Conservation (phyloP, 208 protist genomes). For the Balamuthia mandrillaris region DNA sequence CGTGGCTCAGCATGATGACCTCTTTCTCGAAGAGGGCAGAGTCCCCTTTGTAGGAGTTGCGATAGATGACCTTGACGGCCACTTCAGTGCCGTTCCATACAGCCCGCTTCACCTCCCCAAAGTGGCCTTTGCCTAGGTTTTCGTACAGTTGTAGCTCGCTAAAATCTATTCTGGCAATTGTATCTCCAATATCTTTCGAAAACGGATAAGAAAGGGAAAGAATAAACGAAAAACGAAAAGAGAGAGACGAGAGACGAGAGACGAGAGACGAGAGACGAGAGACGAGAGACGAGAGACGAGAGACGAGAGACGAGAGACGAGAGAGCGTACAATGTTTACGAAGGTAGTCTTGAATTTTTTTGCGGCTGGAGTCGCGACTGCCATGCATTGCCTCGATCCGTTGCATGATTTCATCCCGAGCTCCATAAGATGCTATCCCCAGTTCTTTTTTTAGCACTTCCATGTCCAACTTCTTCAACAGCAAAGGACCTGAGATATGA, state of each 20-base stretch:
- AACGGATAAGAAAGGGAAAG: neutral
- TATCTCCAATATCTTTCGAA: neutral
- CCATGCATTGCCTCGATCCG: neutral
- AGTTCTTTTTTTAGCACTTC: conserved; percentile 18
- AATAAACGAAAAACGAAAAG: neutral
- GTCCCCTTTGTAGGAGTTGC: neutral
- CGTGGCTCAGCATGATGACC: neutral
- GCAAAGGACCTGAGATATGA: neutral
- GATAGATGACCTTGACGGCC: conserved; percentile 16
- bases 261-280: neutral
- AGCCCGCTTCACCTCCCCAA: neutral
- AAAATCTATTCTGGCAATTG: neutral
- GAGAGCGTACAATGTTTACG: no score
- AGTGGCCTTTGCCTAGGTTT: neutral
- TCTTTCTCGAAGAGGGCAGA: conserved; percentile 16
- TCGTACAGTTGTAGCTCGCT: neutral
- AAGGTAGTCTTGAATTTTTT: no score
- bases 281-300: no score
- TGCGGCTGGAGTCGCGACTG: neutral
- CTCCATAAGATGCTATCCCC: neutral
- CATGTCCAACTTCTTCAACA: conserved; percentile 20
- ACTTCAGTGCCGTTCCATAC: conserved; percentile 35
- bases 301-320: no score
- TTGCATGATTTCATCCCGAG: neutral
- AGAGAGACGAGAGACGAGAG: neutral